These are phyloP conservation scores for Lecanosticta acicola DNA, from an alignment of 2,329 filamentous ascomycete species.

Conservation along the genomic window DNA sequence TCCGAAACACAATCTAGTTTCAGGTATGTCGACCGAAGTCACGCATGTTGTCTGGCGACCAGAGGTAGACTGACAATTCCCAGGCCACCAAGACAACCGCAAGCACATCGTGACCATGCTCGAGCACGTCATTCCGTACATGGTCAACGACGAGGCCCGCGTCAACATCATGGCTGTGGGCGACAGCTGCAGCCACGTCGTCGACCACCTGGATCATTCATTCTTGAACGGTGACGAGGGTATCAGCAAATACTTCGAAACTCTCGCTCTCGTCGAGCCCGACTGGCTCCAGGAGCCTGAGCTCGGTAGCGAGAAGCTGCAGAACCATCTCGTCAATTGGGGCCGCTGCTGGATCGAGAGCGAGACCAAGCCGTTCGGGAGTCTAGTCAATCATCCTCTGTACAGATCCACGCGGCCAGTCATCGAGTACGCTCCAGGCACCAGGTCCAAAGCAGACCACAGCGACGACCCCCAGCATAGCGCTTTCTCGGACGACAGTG, in stretches of 20 bases:
- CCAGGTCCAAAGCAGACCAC: no score
- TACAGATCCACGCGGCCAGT: no score
- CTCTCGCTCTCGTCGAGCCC: slow-evolving; percentile 21
- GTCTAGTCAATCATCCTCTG: neutral
- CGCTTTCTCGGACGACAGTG: no score
- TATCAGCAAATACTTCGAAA: slow-evolving; percentile 8
- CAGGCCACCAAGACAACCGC: slow-evolving; percentile 49
- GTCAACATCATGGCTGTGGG: slow-evolving; percentile 68
- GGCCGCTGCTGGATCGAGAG: slow-evolving; percentile 20
- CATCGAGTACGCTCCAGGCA: neutral
- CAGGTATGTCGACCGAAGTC: slow-evolving; percentile 21
- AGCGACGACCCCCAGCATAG: no score
- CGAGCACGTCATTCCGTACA: slow-evolving; percentile 50
- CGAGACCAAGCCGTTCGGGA: slow-evolving; percentile 10
- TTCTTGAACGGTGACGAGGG: slow-evolving; percentile 2
- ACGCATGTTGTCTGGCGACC: neutral
- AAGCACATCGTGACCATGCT: slow-evolving; percentile 66
- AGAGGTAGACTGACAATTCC: neutral
- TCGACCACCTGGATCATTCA: slow-evolving; percentile 18
- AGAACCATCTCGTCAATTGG: slow-evolving; percentile 11
- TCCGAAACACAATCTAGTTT: slow-evolving; percentile 54
- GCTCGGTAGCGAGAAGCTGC: slow-evolving; percentile 6
- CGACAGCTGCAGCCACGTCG: slow-evolving; percentile 51
- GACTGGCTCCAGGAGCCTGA: slow-evolving; percentile 13
- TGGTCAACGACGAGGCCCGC: slow-evolving; percentile 44